Evolutionary conservation across 2,329 filamentous ascomycete species (phyloP).

Genomic region (Aspergillus nomiae): DNA sequence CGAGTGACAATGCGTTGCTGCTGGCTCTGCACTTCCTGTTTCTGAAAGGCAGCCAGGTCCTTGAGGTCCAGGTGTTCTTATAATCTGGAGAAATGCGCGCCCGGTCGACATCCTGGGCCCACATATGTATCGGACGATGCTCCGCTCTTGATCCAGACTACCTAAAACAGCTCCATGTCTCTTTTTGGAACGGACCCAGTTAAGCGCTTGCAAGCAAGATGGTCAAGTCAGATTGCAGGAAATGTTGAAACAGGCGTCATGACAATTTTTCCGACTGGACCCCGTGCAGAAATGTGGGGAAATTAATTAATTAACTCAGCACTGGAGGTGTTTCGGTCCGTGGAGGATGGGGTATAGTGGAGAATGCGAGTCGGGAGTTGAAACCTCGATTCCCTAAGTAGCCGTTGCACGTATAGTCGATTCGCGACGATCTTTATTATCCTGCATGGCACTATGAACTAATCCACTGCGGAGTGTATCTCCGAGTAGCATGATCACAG

Average conservation of each 20-base stretch:
- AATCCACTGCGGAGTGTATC: not conserved
- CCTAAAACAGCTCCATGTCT: not conserved
- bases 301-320: slow-evolving; percentile 12
- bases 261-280: not conserved
- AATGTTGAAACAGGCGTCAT: not conserved
- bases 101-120: not conserved
- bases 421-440: not conserved
- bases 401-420: not conserved
- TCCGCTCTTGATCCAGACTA: slow-evolving; percentile 20
- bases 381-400: not conserved
- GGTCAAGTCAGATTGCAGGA: not conserved
- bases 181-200: not conserved
- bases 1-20: too few relatives aligned
- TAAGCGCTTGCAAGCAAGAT: not conserved
- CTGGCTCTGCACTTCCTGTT: not conserved
- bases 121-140: slow-evolving; percentile 9
- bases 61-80: not conserved
- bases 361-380: not conserved
- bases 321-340: slow-evolving; percentile 18
- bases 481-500: not conserved
- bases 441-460: not conserved
- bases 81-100: not conserved
- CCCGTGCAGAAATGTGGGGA: slow-evolving; percentile 8
- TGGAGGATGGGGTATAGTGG: slow-evolving; percentile 17
- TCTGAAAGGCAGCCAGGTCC: not conserved